Base-by-base conservation (phyloP, 2,329 filamentous ascomycete genomes). In the Stachybotrys chartarum region DNA sequence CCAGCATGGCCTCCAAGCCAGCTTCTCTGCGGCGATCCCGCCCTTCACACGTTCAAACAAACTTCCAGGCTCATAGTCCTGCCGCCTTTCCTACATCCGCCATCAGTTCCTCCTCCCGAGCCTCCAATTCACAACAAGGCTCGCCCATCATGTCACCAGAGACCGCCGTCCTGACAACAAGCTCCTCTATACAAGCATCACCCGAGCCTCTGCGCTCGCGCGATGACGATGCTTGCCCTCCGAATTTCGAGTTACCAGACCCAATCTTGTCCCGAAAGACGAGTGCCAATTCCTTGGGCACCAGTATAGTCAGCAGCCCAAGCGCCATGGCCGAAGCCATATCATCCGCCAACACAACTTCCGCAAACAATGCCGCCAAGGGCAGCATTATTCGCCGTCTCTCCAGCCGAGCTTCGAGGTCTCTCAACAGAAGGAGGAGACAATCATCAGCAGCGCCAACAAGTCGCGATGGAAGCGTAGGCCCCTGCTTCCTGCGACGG, bases 401-500 rank as follows among this genome's bases (percentile, higher is more conserved):
- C 24, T 97, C 94, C 35, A 90, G 88, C 63, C 85, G 87, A 58
- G 90, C 91, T 6, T 84, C 84, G 50, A 86, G 83, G 70, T 86
- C 80, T 44, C 73, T 87, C 78, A 69, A 85, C 68, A 73, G 72
- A 45, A 81, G 86, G 57, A 84, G 91, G 59, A 82, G 92, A 58
- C 86, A 88, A 58, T 95, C 90, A 16, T 91, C 90, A 3, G 86
- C 86, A 1, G 82, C 88, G 49, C 83, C 88, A 18, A 84, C 86
- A 58, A 90, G 87, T 68, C 85, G 92, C 47, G 91, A 97, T 66
- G 86, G 89, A 58, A 97, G 92, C 67, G 87, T 91, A 30, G 94
- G 94, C 0, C 94, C 94, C 1, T 88, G 91, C 55, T 88, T 96
- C 53, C 84, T 96, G 71, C 85, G 93, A 59, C 82, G 91, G 56